Evolutionary conservation across 2,329 filamentous ascomycete genomes (phyloP), one percentile per base, ranked within the genome.

Genomic region (Ascochyta lentis): DNA sequence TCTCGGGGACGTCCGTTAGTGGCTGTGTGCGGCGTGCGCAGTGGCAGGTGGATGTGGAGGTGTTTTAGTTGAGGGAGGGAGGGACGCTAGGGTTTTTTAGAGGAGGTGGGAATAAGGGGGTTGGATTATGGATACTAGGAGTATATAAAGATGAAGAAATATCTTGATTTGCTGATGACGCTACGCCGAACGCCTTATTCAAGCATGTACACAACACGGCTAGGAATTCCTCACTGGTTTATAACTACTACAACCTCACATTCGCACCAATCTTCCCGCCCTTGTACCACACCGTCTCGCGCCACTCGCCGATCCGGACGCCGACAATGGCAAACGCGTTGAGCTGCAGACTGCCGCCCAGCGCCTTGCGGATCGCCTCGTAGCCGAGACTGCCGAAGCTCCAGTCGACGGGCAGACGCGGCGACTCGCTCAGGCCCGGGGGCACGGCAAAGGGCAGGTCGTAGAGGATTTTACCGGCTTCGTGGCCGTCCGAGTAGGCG

Each of bases 371-470:
- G 13, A 98, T 81, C 48, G 90, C 91, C 37, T 92, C 91, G 65
- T 94, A 96, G 2, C 94, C 95, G 10, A 96, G 86, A 13, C 87
- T 87, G 13, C 86, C 87, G 16, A 92, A 71, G 31, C 86, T 87
- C 89, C 93, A 94, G 37, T 89, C 82, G 0, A 98, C 94, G 0
- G 94, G 93, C 38, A 99, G 72, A 54, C 84, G 84, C 0, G 94
- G 94, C 0, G 89, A 91, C 52, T 84, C 78, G 2, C 88, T 90
- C 1, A 84, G 72, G 0, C 92, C 91, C 0, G 93, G 92, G 0
- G 89, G 88, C 1, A 92, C 89, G 2, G 86, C 84, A 67, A 98
- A 94, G 0, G 90, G 86, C 15, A 86, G 72, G 35, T 88, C 82
- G 71, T 95, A 91, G 23, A 89, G 64, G 54, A 98, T 97, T 24